phyloP scores from a whole-genome alignment of 2,329 filamentous ascomycete species.

The Fusarium ramigenum region DNA sequence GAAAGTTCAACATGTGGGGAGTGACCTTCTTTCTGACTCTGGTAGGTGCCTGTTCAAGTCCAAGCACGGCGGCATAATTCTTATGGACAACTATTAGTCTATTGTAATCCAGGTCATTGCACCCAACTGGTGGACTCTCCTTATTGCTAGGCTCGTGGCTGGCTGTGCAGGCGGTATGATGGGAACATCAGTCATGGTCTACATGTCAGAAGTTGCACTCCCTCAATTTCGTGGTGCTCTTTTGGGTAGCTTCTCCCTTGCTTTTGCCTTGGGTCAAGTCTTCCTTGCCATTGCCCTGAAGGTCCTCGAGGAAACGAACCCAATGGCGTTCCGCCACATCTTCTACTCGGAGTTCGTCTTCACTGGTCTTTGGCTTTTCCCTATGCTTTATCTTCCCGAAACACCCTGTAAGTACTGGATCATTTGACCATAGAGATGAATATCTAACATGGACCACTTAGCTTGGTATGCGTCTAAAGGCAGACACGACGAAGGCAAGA shows the following conservation, averaged over 20 bases:
- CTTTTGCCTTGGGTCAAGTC: background rate
- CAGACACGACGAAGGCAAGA: background rate
- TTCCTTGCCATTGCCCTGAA: background rate
- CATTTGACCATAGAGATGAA: background rate
- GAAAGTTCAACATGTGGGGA: background rate
- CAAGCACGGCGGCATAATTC: background rate
- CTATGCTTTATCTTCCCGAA: background rate
- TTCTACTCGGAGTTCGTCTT: background rate
- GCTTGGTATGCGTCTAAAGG: background rate
- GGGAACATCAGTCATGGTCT: constrained; percentile 21
- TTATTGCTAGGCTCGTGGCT: constrained; percentile 11
- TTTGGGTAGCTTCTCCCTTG: constrained; percentile 6
- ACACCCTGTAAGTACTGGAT: background rate
- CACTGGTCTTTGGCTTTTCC: background rate
- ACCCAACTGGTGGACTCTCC: background rate
- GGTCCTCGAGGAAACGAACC: background rate
- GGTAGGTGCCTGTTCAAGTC: background rate
- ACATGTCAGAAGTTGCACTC: constrained; percentile 18
- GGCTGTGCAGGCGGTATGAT: constrained; percentile 18
- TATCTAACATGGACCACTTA: background rate
- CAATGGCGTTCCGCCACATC: background rate
- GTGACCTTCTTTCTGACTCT: background rate
- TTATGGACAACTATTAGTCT: background rate
- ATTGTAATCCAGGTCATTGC: background rate
- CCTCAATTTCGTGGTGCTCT: constrained; percentile 8